These are phyloP conservation scores for Solanum clarkiae DNA, from an alignment of 257 asterid species.

Conservation along the genomic window DNA sequence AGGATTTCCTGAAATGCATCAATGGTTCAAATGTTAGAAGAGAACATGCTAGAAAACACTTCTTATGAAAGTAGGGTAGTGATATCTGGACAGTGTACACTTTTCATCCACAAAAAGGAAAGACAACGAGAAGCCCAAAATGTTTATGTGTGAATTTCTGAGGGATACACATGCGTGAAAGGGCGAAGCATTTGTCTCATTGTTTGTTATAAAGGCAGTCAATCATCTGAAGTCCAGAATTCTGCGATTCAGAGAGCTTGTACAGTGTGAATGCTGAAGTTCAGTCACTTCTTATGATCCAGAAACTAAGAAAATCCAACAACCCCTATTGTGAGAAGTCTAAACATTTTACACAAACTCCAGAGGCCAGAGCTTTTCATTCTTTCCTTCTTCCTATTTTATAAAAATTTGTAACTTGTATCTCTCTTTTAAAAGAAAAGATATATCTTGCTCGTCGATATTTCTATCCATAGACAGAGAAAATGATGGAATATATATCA, in stretches of 20 bases:
- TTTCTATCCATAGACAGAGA: neutral
- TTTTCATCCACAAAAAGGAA: neutral
- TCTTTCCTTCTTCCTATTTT: neutral
- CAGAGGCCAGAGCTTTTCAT: neutral
- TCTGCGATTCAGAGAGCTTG: neutral
- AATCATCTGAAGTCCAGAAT: neutral
- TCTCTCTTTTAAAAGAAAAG: neutral
- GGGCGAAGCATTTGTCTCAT: neutral
- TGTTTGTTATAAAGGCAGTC: neutral
- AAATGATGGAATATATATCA: neutral
- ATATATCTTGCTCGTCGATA: neutral
- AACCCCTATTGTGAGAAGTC: neutral
- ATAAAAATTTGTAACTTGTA: neutral
- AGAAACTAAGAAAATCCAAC: neutral
- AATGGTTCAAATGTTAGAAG: neutral
- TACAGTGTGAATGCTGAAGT: neutral
- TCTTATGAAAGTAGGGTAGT: neutral
- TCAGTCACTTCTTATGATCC: neutral
- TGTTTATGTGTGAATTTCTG: neutral
- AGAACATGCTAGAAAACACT: neutral
- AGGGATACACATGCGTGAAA: neutral
- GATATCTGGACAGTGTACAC: neutral
- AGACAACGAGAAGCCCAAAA: neutral
- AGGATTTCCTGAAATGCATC: conserved; percentile 56
- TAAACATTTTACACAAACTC: neutral